Conservation (phyloP, 177 flowering plant species). For the Telopea speciosissima region DNA sequence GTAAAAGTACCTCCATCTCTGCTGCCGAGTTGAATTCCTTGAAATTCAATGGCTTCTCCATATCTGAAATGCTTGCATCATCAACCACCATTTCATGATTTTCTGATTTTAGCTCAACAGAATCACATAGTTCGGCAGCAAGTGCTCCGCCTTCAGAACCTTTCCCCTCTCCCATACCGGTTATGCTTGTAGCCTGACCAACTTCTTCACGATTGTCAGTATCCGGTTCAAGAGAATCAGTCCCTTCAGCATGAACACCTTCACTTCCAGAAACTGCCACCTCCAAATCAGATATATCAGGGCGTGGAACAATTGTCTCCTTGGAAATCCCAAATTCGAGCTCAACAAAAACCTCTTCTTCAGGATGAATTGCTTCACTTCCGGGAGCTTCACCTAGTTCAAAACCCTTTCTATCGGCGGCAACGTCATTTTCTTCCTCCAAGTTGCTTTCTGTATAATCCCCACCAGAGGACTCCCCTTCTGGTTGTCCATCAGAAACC, state of each 20-base stretch:
- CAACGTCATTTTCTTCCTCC: constrained; percentile 43
- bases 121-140: constrained; percentile 15
- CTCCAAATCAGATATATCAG: constrained; percentile 2
- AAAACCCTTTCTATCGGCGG: constrained; percentile 7
- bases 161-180: constrained; percentile 10
- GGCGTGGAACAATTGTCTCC: constrained; percentile 8
- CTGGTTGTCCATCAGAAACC: constrained; percentile 31
- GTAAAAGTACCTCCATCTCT: constrained; percentile 74
- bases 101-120: constrained; percentile 14
- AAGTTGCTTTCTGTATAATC: constrained; percentile 42
- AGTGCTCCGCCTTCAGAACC: constrained; percentile 1
- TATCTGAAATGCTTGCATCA: constrained; percentile 9
- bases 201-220: constrained; percentile 8
- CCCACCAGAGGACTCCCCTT: constrained; percentile 35
- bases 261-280: constrained; percentile 8
- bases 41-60: constrained; percentile 54
- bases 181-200: constrained; percentile 7
- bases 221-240: constrained; percentile 6
- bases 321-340: constrained; percentile 10
- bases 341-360: constrained; percentile 14
- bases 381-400: constrained; percentile 18
- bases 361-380: constrained; percentile 9
- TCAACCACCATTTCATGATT: constrained; percentile 11
- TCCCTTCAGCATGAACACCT: constrained; percentile 10
- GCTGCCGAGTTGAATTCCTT: constrained; percentile 51